A percentile compares a stretch with the other conserved stretches of the same genome.
Evolutionary conservation across 139 green algal species (phyloP).

Genomic region (Micractinium sp.): DNA sequence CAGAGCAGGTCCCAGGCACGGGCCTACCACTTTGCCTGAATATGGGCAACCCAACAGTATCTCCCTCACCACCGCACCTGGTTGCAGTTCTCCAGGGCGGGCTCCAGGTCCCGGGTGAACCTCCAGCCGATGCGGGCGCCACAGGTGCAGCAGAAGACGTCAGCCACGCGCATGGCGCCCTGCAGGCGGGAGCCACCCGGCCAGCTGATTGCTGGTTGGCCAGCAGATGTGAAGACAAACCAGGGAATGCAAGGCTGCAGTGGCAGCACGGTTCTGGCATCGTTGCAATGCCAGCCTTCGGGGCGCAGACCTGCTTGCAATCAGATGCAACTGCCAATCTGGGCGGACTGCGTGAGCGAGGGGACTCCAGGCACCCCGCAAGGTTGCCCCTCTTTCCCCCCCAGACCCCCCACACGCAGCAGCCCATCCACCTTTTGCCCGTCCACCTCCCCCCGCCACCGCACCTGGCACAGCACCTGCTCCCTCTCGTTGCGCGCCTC

Average conservation of each 20-base stretch:
- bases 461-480: slow-evolving; percentile 32
- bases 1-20: too few relatives aligned
- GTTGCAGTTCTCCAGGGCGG: slow-evolving; percentile 6
- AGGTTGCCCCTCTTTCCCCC: too few relatives aligned
- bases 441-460: too few relatives aligned
- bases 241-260: too few relatives aligned
- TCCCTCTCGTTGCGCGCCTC: slow-evolving; percentile 2
- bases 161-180: slow-evolving; percentile 20
- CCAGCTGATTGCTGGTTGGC: too few relatives aligned
- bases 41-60: too few relatives aligned
- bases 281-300: background rate
- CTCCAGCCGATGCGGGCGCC: slow-evolving; percentile 24
- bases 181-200: background rate
- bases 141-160: slow-evolving; percentile 20
- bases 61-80: slow-evolving; percentile 3
- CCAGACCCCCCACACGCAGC: background rate
- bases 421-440: too few relatives aligned
- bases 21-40: too few relatives aligned
- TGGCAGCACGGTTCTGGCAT: background rate
- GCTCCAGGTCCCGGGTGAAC: background rate
- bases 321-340: background rate
- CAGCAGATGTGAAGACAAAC: background rate
- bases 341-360: background rate
- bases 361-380: too few relatives aligned
- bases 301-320: too few relatives aligned